Conservation (phyloP, 495 filamentous ascomycete species). For the Hyaloscypha finlandica region DNA sequence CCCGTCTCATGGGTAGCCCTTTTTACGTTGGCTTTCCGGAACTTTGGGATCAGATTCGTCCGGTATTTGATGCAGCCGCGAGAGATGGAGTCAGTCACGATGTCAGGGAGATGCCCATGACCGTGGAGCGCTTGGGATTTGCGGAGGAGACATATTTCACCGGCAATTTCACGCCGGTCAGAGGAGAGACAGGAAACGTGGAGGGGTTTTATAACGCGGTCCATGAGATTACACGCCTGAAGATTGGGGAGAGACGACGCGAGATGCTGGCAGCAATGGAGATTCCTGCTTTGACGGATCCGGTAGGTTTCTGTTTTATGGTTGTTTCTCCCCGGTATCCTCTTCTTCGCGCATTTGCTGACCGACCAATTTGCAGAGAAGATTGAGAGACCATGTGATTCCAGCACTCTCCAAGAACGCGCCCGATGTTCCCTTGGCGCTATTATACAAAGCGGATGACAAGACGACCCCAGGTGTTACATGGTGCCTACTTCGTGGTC, state of each 20-base stretch:
- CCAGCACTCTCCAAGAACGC: slow-evolving; percentile 41
- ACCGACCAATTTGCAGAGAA: not conserved
- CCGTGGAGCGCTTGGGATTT: slow-evolving; percentile 18
- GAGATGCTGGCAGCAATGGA: slow-evolving; percentile 21
- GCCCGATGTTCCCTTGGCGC: slow-evolving; percentile 60
- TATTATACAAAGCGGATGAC: slow-evolving; percentile 61
- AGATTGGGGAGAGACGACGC: slow-evolving; percentile 18
- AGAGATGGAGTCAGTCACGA: slow-evolving; percentile 8
- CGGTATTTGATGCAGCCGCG: slow-evolving; percentile 37
- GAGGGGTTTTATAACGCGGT: slow-evolving; percentile 23
- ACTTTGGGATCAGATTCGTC: slow-evolving; percentile 55
- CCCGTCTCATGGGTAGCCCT: slow-evolving; percentile 17
- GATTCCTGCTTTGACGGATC: slow-evolving; percentile 1
- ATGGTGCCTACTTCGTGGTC: slow-evolving; percentile 56
- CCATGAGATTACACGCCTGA: slow-evolving; percentile 17
- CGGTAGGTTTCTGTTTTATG: not conserved
- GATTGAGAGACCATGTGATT: slow-evolving; percentile 13
- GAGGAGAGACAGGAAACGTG: slow-evolving; percentile 13
- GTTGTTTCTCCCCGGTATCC: not conserved
- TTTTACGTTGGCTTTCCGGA: slow-evolving; percentile 18
- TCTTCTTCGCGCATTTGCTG: not conserved
- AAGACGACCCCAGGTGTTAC: slow-evolving; percentile 41
- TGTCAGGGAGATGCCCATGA: slow-evolving; percentile 17
- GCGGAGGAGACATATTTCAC: slow-evolving; percentile 27
- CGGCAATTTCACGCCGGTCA: slow-evolving; percentile 17